Percentiles rank a stretch among this genome's conserved stretches.
phyloP scores from a whole-genome alignment of 1,284 basidiomycete species.

The Ustilago tritici region DNA sequence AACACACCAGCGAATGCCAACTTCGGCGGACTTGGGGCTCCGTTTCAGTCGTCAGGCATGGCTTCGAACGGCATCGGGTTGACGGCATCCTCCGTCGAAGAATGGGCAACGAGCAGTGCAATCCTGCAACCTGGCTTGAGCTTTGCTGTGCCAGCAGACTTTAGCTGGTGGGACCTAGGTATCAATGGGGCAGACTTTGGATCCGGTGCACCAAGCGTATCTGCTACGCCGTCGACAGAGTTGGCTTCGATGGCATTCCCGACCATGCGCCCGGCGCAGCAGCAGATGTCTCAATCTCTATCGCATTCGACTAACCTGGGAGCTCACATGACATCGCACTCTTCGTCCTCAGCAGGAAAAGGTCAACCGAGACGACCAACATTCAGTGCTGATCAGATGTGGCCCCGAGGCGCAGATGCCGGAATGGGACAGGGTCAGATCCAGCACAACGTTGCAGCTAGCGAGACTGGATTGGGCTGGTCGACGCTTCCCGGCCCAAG shows the following conservation, averaged over 20 bases:
- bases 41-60: neutral
- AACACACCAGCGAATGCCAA: neutral
- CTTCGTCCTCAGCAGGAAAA: slow-evolving; percentile 1
- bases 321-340: neutral
- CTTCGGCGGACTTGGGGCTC: slow-evolving; percentile 11
- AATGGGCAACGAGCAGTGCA: slow-evolving; percentile 50
- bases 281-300: neutral
- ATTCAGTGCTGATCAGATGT: slow-evolving; percentile 28
- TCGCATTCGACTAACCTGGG: neutral
- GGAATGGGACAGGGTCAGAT: slow-evolving; percentile 57
- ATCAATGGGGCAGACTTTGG: slow-evolving; percentile 28
- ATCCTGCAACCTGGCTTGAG: slow-evolving; percentile 58
- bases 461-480: slow-evolving; percentile 45
- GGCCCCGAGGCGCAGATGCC: slow-evolving; percentile 44
- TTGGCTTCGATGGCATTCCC: slow-evolving; percentile 14
- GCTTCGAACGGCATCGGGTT: neutral
- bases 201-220: slow-evolving; percentile 18
- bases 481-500: slow-evolving; percentile 32
- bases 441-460: slow-evolving; percentile 41
- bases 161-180: slow-evolving; percentile 67
- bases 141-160: slow-evolving; percentile 67
- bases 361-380: slow-evolving; percentile 16
- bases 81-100: slow-evolving; percentile 28
- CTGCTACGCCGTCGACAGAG: slow-evolving; percentile 28
- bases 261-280: neutral